phyloP scores from a whole-genome alignment of 345 rosid genomes.

The Isatis tinctoria region DNA sequence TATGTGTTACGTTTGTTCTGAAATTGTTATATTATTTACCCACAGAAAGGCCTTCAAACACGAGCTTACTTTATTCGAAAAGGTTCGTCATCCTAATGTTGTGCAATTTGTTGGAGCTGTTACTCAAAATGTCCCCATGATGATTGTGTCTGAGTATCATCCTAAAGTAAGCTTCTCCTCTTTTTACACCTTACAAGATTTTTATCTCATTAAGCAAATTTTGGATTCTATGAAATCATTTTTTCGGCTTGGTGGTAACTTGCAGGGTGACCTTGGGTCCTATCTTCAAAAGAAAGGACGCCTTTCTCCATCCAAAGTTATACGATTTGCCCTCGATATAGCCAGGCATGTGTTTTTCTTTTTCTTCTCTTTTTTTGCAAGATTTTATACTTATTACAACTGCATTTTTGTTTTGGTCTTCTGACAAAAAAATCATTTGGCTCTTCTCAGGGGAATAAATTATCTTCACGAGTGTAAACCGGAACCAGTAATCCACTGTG shows the following conservation, averaged over 20 bases:
- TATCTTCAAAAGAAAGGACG: conserved; percentile 93
- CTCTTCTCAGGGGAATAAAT: conserved; percentile 76
- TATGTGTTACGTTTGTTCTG: background rate
- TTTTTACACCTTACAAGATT: background rate
- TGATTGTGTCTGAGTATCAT: conserved; percentile 91
- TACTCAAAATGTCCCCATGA: conserved; percentile 95
- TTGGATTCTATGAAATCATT: background rate
- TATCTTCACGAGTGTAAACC: conserved; percentile 89
- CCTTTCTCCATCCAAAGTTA: conserved; percentile 68
- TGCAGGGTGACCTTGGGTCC: conserved; percentile 81
- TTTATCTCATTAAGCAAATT: background rate
- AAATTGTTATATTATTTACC: conserved; percentile 1
- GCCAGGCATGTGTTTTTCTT: conserved; percentile 58
- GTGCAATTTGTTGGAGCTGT: conserved; percentile 99
- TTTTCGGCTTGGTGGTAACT: conserved; percentile 15
- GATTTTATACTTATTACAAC: background rate
- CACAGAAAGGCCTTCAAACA: conserved; percentile 84
- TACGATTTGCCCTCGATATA: conserved; percentile 82
- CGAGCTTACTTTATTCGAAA: conserved; percentile 85
- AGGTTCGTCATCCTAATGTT: conserved; percentile 95
- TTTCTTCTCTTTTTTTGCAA: background rate
- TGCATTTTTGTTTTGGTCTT: background rate
- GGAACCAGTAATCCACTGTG: conserved; percentile 84
- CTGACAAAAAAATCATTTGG: background rate
- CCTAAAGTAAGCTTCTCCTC: conserved; percentile 57